Evolutionary conservation across 352 stramenopile species (phyloP).

Genomic region (Globisporangium sylvaticum): DNA sequence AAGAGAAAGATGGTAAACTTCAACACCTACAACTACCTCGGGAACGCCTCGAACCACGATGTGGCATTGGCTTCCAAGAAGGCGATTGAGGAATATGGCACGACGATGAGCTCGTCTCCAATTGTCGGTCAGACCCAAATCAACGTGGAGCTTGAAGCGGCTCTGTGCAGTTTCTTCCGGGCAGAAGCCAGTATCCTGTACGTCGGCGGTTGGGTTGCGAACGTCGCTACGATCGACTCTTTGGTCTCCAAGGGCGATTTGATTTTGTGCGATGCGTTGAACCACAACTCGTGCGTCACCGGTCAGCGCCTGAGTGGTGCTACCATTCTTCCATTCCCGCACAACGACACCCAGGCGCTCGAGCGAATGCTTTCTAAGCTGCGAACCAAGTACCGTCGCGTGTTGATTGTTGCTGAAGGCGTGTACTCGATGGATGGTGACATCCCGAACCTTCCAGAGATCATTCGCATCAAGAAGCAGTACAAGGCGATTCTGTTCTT

Average conservation of each 20-base stretch:
- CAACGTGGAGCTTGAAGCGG: slow-evolving; percentile 65
- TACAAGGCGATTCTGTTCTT: slow-evolving; percentile 64
- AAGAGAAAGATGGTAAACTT: slow-evolving; percentile 80
- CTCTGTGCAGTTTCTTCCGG: slow-evolving; percentile 58
- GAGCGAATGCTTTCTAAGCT: slow-evolving; percentile 72
- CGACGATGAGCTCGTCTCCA: slow-evolving; percentile 77
- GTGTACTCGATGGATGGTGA: slow-evolving; percentile 74
- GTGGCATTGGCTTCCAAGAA: slow-evolving; percentile 52
- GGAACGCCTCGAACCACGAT: slow-evolving; percentile 54
- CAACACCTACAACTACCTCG: slow-evolving; percentile 87
- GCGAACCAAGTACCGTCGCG: slow-evolving; percentile 68
- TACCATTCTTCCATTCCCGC: slow-evolving; percentile 74
- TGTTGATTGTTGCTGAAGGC: slow-evolving; percentile 65
- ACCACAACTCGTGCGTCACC: slow-evolving; percentile 79
- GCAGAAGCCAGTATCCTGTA: slow-evolving; percentile 59
- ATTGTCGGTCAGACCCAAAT: slow-evolving; percentile 75
- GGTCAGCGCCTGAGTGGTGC: slow-evolving; percentile 70
- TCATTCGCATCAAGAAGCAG: slow-evolving; percentile 61
- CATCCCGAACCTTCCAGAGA: slow-evolving; percentile 48
- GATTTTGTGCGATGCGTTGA: slow-evolving; percentile 75
- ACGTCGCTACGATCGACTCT: slow-evolving; percentile 75
- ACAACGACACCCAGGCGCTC: slow-evolving; percentile 69
- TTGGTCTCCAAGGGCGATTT: slow-evolving; percentile 69
- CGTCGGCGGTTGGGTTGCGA: slow-evolving; percentile 71
- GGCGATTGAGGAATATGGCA: slow-evolving; percentile 68